Base-by-base conservation (phyloP, 2,329 filamentous ascomycete genomes). In the Colletotrichum graminicola region DNA sequence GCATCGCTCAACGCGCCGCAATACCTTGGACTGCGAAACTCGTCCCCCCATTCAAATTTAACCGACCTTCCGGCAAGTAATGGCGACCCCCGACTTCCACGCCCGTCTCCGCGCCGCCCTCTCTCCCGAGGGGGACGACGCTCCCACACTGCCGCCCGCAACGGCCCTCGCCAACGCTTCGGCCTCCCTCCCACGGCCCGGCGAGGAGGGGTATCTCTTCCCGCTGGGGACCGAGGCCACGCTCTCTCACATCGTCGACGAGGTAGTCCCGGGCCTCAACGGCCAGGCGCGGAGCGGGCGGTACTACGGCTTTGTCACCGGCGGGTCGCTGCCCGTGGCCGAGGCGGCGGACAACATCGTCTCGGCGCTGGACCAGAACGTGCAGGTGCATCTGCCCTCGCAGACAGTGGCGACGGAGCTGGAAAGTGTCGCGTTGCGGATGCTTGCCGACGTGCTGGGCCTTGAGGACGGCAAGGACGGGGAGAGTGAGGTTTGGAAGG, bases 221-320 rank as follows among this genome's bases (percentile, higher is more conserved):
- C 68, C 77, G 4, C 75, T 76, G 7, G 75, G 82, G 77, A 61
- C 77, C 69, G 68, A 76, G 1, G 76, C 76, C 8, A 80, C 83
- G 5, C 73, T 84, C 21, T 60, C 77, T 16, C 87, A 90, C 77
- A 82, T 89, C 45, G 75, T 83, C 12, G 41, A 75, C 10, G 79
- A 83, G 70, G 81, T 89, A 67, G 81, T 87, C 51, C 87, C 88
- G 1, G 92, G 87, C 1, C 86, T 96, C 71, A 94, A 91, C 75
- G 87, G 85, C 21, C 88, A 90, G 76, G 91, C 89, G 74, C 86
- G 88, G 52, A 90, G 88, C 54, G 81, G 89, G 14, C 89, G 90
- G 66, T 97, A 97, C 84, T 97, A 94, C 79, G 95, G 94, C 71
- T 97, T 98, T 79, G 92, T 98, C 7, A 97, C 92, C 0, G 95